Evolutionary conservation across 495 filamentous ascomycete genomes (phyloP), one percentile per base, ranked within the genome.

Genomic region (Penicillium angulare): DNA sequence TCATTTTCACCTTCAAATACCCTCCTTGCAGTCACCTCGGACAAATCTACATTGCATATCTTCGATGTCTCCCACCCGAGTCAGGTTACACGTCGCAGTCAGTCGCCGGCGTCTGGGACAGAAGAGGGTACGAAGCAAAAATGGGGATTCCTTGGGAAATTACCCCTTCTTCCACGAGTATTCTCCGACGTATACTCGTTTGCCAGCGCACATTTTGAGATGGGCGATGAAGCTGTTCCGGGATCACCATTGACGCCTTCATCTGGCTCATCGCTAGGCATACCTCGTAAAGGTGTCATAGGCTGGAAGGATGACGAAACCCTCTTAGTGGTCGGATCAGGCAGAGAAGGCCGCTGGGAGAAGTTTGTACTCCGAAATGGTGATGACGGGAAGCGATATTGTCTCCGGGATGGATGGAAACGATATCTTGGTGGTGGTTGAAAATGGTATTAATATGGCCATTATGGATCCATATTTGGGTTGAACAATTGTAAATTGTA

Each of bases 31-130:
- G 90, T 91, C 43, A 97, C 95, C n/a, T 96, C 90, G 20, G 93
- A 98, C 73, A 98, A 97, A 66, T 89, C 86, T 5, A 98, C 90
- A 3, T 71, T 98, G 15, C 93, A 98, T 68, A 82, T 98, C 33
- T 98, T 97, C 63, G 89, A 97, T 45, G 71, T 89, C 16, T 82
- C 81, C 6, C 67, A 73, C 44, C 64, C 65, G 43, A 73, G 59
- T 17, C 68, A 47, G 21, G 36, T 49, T 31, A 51, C 56, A 18
- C 64, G 64, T 48, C 75, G 64, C 43, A 64, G 60, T 52, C 63
- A 69, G 50, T 64, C 58, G 41, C 68, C 64, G 18, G 65, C 65
- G 39, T 52, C 64, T 35, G 51, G 55, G 20, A 52, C 61, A 3
- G 82, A 80, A 23, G 75, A 77, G 29, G 71, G 75, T 12, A 67